Percentiles rank a stretch among this genome's conserved stretches.
Evolutionary conservation across 176 grass and related monocot genomes (phyloP).

Genomic region (Phoenix dactylifera): DNA sequence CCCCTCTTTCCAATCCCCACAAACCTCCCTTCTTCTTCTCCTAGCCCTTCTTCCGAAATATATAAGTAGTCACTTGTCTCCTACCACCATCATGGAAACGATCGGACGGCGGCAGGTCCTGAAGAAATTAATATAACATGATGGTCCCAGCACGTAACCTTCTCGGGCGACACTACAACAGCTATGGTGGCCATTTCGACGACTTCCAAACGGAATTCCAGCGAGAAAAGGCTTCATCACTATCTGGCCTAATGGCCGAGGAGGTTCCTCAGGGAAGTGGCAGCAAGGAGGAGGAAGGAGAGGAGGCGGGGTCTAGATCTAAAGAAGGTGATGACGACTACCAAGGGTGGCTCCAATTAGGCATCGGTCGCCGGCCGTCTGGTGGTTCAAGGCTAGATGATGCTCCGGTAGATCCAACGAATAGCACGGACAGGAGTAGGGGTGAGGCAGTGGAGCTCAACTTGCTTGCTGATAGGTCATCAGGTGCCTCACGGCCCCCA

Average conservation of each 20-base stretch:
- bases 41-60: background rate
- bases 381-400: background rate
- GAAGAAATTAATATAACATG: slow-evolving; percentile 5
- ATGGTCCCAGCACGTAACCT: slow-evolving; percentile 68
- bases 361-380: slow-evolving; percentile 28
- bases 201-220: slow-evolving; percentile 22
- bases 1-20: background rate
- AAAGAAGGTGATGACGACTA: slow-evolving; percentile 5
- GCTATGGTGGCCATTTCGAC: slow-evolving; percentile 16
- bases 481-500: slow-evolving; percentile 33
- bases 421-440: no score
- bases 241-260: slow-evolving; percentile 32
- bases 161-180: slow-evolving; percentile 17
- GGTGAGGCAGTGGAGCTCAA: slow-evolving; percentile 19
- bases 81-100: background rate
- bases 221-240: background rate
- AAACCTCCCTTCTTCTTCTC: no score
- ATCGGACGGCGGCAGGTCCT: background rate
- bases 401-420: background rate
- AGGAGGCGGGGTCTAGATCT: slow-evolving; percentile 12
- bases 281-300: slow-evolving; percentile 14
- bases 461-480: slow-evolving; percentile 27
- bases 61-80: slow-evolving; percentile 11
- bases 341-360: slow-evolving; percentile 66
- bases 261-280: background rate